phyloP scores from a whole-genome alignment of 768 basidiomycete species.

The Phallus indusiatus region DNA sequence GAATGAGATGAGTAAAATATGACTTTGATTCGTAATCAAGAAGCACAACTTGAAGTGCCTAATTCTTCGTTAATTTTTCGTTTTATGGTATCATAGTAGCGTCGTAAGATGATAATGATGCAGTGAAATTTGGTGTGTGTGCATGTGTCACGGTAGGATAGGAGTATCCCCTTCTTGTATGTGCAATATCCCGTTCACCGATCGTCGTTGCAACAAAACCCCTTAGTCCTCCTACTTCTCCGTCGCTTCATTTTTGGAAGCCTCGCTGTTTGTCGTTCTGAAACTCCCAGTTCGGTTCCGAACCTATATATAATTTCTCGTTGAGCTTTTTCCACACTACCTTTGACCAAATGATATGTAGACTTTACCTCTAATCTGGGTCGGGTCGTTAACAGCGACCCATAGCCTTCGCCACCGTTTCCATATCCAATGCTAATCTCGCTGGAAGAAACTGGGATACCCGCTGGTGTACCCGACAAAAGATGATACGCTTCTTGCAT shows the following conservation, averaged over 20 bases:
- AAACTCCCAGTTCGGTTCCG: neutral
- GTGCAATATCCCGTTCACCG: too few species aligned
- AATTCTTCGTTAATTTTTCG: too few species aligned
- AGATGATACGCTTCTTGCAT: neutral
- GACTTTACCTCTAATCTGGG: neutral
- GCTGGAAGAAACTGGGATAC: neutral
- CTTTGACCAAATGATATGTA: neutral
- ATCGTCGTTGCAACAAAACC: too few species aligned
- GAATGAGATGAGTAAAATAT: too few species aligned
- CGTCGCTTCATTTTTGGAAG: neutral
- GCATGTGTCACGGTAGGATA: too few species aligned
- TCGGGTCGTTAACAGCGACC: neutral
- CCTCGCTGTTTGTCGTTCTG: neutral
- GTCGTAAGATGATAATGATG: too few species aligned
- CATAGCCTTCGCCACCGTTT: neutral
- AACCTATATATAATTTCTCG: neutral
- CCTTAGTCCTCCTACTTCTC: neutral
- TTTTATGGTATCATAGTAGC: too few species aligned
- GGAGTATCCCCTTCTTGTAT: too few species aligned
- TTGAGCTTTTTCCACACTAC: neutral
- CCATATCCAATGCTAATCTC: neutral
- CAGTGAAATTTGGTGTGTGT: too few species aligned
- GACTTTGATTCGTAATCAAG: too few species aligned
- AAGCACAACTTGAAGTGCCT: too few species aligned
- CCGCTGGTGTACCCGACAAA: neutral